phyloP scores from a whole-genome alignment of 192 early-diverging fungal species.

The Coemansia sp. region DNA sequence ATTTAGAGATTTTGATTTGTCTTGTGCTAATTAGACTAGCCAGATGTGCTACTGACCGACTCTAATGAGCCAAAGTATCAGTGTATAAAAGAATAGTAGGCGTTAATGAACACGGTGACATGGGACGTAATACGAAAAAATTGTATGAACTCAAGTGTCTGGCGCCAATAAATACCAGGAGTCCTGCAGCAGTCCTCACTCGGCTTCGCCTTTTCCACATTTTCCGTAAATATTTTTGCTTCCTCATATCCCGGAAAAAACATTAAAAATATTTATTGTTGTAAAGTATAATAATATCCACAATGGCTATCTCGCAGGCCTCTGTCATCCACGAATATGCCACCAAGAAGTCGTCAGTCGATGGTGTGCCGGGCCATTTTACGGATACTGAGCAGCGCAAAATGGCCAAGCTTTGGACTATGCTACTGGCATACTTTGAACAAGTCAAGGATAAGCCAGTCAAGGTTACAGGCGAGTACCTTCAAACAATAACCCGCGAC shows the following conservation, averaged over 20 bases:
- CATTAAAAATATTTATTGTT: background rate
- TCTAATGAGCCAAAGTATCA: conserved; percentile 2
- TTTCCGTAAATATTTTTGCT: background rate
- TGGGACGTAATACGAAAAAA: background rate
- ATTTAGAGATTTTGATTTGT: too few relatives aligned
- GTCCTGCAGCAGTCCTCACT: background rate
- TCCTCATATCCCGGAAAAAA: background rate
- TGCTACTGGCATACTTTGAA: conserved; percentile 25
- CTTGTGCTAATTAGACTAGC: background rate
- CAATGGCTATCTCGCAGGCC: conserved; percentile 42
- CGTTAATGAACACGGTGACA: background rate
- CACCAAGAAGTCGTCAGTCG: conserved; percentile 5
- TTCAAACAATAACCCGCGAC: conserved; percentile 20
- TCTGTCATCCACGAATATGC: conserved; percentile 39
- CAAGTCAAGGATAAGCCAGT: conserved; percentile 18
- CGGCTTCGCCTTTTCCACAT: background rate
- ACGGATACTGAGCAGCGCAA: conserved; percentile 29
- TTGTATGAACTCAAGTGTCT: background rate
- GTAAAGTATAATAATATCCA: background rate
- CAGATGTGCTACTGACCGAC: background rate
- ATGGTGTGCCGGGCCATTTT: conserved; percentile 23
- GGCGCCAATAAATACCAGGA: background rate
- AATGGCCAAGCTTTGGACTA: conserved; percentile 29
- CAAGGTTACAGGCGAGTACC: conserved; percentile 22
- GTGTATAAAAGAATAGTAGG: background rate